Evolutionary conservation across 2,329 filamentous ascomycete genomes (phyloP), one percentile per base, ranked within the genome.

Genomic region (Pezicula carpinea): DNA sequence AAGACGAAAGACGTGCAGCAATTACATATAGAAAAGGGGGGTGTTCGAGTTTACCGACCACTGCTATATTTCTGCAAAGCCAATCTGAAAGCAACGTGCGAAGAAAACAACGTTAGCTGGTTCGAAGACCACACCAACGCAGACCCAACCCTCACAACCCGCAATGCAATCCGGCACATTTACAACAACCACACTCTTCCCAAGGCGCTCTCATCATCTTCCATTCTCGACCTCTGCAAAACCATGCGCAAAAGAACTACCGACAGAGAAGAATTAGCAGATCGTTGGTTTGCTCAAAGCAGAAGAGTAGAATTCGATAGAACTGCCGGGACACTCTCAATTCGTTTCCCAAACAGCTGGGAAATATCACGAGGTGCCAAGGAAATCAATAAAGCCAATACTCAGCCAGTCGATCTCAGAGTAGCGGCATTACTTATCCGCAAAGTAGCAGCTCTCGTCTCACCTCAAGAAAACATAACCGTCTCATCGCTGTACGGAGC

Each of bases 41-140:
- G 87, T 2, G 66, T 92, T 19, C 73, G 67, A 46, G 66, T 91
- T 15, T 77, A 84, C 56, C 78, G 89, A 6, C 89, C 89, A 3
- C 66, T 93, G 40, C 69, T 95, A 6, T 64, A 64, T 7, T 89
- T 91, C 60, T 70, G 75, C 50, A 95, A 97, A 67, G 74, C 80
- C 43, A 73, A 83, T 31, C 73, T 96, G n/a, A 74, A 85, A 36
- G 79, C 81, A 2, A 90, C 88, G 0, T 96, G 92, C 60, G 65
- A 83, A 51, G 71, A 76, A n/a, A 76, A 83, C 53, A 67, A 73
- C 0, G 69, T 95, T 8, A 68, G 70, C 1, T 97, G 89, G 86
- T 87, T 89, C 53, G 88, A 93, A 62, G 93, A 99, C 63, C 69
- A 73, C 35, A 96, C 91, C 2, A 99, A 99, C 60, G 66, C 73